A percentile compares a stretch with the other conserved stretches of the same genome.
These are phyloP conservation scores for Ganoderma boninense DNA, from an alignment of 1,284 basidiomycete species.

Conservation along the genomic window DNA sequence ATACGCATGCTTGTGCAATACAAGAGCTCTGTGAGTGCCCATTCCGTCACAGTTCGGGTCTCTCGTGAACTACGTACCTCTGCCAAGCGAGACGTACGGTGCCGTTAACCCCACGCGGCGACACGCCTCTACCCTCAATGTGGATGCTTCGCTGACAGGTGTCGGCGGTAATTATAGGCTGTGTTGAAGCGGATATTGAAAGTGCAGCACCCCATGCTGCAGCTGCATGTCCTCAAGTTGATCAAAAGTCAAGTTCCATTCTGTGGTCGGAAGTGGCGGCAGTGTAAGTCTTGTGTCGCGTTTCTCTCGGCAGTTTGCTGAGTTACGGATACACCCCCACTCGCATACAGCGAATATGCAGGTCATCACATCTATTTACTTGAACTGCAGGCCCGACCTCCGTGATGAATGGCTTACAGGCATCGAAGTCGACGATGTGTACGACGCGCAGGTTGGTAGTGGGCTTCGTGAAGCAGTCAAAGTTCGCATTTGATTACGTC, in stretches of 20 bases:
- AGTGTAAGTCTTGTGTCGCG: conserved; percentile 65
- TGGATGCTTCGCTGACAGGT: conserved; percentile 22
- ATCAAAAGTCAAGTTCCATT: conserved; percentile 99
- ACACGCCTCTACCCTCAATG: background rate
- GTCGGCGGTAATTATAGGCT: conserved; percentile 59
- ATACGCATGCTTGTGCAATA: conserved; percentile 98
- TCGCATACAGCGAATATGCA: conserved; percentile 93
- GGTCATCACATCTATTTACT: conserved; percentile 97
- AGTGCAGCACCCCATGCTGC: conserved; percentile 94
- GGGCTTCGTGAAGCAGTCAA: background rate
- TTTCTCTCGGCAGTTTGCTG: conserved; percentile 5
- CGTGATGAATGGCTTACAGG: conserved; percentile 98
- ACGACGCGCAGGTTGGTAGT: conserved; percentile 75
- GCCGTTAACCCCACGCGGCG: background rate
- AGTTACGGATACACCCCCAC: conserved; percentile 2
- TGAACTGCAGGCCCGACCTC: conserved; percentile 96
- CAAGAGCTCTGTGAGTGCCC: conserved; percentile 87
- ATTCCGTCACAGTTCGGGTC: background rate
- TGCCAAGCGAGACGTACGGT: background rate
- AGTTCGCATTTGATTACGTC: conserved; percentile 5
- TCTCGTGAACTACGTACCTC: background rate
- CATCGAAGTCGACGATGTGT: conserved; percentile 90
- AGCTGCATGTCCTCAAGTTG: conserved; percentile 96
- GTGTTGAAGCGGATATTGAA: conserved; percentile 95
- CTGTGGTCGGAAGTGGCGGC: conserved; percentile 97